A percentile compares a stretch with the other conserved stretches of the same genome.
These are phyloP conservation scores for Cryphonectria japonica DNA, from an alignment of 2,329 filamentous ascomycete species.

Conservation along the genomic window DNA sequence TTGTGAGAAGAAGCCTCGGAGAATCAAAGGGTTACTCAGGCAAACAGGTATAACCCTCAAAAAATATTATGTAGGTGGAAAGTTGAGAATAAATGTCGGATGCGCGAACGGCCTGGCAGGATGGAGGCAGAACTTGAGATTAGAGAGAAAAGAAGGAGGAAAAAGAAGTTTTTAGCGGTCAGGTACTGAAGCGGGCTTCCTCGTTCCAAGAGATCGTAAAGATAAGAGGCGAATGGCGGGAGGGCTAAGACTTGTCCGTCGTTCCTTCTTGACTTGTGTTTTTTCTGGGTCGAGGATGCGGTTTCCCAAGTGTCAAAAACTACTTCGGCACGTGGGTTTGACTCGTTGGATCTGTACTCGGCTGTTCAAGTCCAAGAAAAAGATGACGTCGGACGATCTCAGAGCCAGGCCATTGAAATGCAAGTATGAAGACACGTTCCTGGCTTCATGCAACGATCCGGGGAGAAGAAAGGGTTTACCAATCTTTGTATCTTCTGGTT, in stretches of 20 bases:
- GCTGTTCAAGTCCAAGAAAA: background rate
- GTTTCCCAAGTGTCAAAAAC: background rate
- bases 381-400: slow-evolving; percentile 19
- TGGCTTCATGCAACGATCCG: slow-evolving; percentile 3
- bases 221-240: slow-evolving; percentile 1
- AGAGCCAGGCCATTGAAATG: slow-evolving; percentile 18
- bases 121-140: too few species aligned
- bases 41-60: slow-evolving; percentile 21
- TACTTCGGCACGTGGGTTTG: background rate
- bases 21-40: slow-evolving; percentile 22
- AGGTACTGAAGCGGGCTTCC: background rate
- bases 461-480: background rate
- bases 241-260: background rate
- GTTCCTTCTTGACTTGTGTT: background rate
- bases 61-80: background rate
- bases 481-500: background rate
- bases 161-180: background rate
- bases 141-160: background rate
- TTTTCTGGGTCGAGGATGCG: background rate
- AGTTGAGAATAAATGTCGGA: background rate
- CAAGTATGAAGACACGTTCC: slow-evolving; percentile 26
- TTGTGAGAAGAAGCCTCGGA: slow-evolving; percentile 29
- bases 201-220: background rate
- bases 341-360: too few species aligned
- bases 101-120: background rate